A percentile compares a stretch with the other conserved stretches of the same genome.
Conservation (phyloP, 768 basidiomycete species). For the Arthromyces matolae region DNA sequence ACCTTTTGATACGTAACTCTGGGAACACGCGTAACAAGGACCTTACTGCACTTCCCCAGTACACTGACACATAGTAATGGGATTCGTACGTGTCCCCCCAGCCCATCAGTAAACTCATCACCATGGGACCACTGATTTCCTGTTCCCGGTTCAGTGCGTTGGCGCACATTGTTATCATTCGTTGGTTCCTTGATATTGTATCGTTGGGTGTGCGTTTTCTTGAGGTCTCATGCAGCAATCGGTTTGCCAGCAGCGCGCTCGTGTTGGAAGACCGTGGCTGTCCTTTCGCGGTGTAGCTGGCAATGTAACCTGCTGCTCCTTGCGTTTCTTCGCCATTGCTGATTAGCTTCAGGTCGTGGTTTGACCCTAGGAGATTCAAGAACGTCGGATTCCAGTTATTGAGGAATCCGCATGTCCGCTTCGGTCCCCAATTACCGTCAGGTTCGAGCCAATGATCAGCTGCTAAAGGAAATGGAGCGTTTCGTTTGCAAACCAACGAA, state of each 20-base stretch:
- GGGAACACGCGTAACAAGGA: conserved; percentile 17
- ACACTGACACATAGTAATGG: conserved; percentile 32
- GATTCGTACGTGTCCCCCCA: conserved; percentile 37
- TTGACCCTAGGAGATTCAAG: conserved; percentile 20
- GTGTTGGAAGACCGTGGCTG: conserved; percentile 31
- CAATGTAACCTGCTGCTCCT: conserved; percentile 35
- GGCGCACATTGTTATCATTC: conserved; percentile 19
- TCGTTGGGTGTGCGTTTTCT: too few relatives aligned
- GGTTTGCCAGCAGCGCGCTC: conserved; percentile 34
- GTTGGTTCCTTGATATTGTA: conserved; percentile 6
- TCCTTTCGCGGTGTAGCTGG: conserved; percentile 38
- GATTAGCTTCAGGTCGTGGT: conserved; percentile 39
- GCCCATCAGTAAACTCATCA: conserved; percentile 38
- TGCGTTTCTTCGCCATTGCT: conserved; percentile 30
- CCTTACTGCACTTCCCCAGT: conserved; percentile 23
- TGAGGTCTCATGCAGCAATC: too few relatives aligned
- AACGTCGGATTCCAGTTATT: conserved; percentile 29
- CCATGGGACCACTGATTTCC: conserved; percentile 36
- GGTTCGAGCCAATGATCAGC: conserved; percentile 20
- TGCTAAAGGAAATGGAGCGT: conserved; percentile 25
- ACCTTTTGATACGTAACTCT: background rate
- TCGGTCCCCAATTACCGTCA: conserved; percentile 27
- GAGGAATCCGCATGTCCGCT: conserved; percentile 16
- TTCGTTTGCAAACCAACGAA: conserved; percentile 32
- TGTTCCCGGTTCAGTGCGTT: conserved; percentile 30